Evolutionary conservation across 805 yeast species (phyloP), one percentile per base, ranked within the genome.

Genomic region (Pachysolen tannophilus): DNA sequence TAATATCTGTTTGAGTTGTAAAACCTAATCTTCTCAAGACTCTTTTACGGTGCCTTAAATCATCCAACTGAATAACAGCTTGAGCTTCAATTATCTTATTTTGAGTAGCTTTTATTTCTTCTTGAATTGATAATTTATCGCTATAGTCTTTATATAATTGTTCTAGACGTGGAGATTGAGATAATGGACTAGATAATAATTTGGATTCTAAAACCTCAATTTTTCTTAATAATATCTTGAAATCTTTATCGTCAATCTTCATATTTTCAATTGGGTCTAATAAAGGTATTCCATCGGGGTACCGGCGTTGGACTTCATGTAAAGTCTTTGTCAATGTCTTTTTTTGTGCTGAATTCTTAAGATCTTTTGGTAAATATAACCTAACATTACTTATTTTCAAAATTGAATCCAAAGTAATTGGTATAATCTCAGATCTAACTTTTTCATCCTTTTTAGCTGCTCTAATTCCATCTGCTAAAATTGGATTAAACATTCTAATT

Each of bases 21-120:
- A 92, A 92, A 0, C 92, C 97, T 26, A 92, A 70, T 52, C 96
- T 76, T 56, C 97, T 77, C 47, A 92, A 65, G 2, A 94, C 97
- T 49, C 97, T 72, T 57, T 87, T 90, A 49, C 98, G 80, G 53
- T 84, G 85, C 55, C 83, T 86, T 52, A 92, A 69, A 56, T 92
- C 97, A 53, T 92, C 97, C 51, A 92, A 65, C 58, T 92, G 98
- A 46, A 90, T 79, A 13, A 92, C 87, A 0, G 97, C 82, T 52
- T 84, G 87, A 0, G 95, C 92, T 40, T 86, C 90, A 29, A 67
- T 61, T 26, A 90, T 81, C 52, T 82, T 78, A 19, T 69, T 70
- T 46, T 76, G 75, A 26, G 82, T 55, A 5, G 59, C 58, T 45
- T 76, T 75, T 34, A 84, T 76, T 37, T 78, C 69, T 10, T 63